Conservation (phyloP, 768 basidiomycete genomes). For the Glaciozyma antarctica region DNA sequence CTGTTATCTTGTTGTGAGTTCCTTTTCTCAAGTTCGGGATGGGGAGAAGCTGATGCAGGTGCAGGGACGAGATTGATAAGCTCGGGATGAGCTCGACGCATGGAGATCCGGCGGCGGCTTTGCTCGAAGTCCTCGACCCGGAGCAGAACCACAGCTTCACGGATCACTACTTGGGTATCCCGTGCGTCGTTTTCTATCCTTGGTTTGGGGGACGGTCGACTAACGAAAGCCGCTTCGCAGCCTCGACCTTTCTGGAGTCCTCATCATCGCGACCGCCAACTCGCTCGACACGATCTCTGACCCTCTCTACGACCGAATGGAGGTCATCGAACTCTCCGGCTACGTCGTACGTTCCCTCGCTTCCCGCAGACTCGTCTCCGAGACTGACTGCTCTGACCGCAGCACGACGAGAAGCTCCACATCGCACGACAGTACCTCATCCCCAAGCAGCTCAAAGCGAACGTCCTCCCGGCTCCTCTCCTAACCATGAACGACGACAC, state of each 20-base stretch:
- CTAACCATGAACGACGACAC: conserved; percentile 58
- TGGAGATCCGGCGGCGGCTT: conserved; percentile 80
- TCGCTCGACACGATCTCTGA: conserved; percentile 77
- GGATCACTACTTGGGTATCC: conserved; percentile 87
- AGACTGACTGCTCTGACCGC: background rate
- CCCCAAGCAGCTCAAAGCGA: conserved; percentile 74
- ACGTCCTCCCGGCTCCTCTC: conserved; percentile 57
- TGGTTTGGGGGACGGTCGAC: background rate
- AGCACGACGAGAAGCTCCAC: conserved; percentile 73
- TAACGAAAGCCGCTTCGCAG: conserved; percentile 1
- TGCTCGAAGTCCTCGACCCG: conserved; percentile 58
- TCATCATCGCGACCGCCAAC: conserved; percentile 91
- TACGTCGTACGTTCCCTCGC: conserved; percentile 29
- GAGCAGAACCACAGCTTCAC: conserved; percentile 40
- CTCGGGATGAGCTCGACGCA: conserved; percentile 54
- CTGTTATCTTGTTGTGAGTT: conserved; percentile 57
- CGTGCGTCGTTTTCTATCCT: conserved; percentile 35
- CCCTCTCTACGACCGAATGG: conserved; percentile 80
- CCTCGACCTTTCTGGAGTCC: conserved; percentile 40
- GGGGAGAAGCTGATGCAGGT: background rate
- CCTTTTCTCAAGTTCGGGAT: background rate
- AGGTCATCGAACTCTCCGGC: conserved; percentile 69
- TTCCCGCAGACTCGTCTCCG: conserved; percentile 55
- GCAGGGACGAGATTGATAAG: conserved; percentile 80
- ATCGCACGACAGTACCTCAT: conserved; percentile 79